These are phyloP conservation scores for Barnettozyma pratensis DNA, from an alignment of 805 yeast species.

Conservation along the genomic window DNA sequence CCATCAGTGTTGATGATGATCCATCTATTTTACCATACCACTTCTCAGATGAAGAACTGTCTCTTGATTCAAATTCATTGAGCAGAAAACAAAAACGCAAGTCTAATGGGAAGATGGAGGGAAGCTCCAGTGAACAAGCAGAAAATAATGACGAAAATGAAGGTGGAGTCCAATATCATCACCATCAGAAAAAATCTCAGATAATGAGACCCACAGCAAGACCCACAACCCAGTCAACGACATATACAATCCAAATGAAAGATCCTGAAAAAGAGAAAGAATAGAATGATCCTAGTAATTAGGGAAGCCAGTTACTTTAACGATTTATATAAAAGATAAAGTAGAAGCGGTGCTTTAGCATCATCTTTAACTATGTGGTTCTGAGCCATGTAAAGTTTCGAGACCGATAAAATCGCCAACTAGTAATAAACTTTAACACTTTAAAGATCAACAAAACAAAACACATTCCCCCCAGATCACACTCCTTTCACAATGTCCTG, in stretches of 20 bases:
- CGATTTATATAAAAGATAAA: too few species aligned
- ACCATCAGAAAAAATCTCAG: background rate
- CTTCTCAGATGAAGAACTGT: constrained; percentile 1
- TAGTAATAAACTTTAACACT: too few species aligned
- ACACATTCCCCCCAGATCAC: background rate
- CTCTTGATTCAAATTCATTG: background rate
- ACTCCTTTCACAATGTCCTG: constrained; percentile 33
- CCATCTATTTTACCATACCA: background rate
- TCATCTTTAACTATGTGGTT: background rate
- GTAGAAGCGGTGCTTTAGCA: too few species aligned
- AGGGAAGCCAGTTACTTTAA: too few species aligned
- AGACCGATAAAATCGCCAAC: background rate
- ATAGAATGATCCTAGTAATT: background rate
- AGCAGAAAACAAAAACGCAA: background rate
- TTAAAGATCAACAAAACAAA: too few species aligned
- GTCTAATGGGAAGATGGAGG: background rate
- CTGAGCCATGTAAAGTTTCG: background rate
- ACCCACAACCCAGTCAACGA: background rate
- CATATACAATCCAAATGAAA: background rate
- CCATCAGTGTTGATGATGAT: constrained; percentile 7
- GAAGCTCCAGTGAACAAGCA: background rate
- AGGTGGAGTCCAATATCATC: too few species aligned
- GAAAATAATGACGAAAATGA: background rate
- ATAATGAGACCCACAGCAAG: background rate
- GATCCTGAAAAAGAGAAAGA: background rate